A percentile compares a stretch with the other conserved stretches of the same genome.
Conservation (phyloP, 2,329 filamentous ascomycete genomes). For the Aspergillus fischeri region DNA sequence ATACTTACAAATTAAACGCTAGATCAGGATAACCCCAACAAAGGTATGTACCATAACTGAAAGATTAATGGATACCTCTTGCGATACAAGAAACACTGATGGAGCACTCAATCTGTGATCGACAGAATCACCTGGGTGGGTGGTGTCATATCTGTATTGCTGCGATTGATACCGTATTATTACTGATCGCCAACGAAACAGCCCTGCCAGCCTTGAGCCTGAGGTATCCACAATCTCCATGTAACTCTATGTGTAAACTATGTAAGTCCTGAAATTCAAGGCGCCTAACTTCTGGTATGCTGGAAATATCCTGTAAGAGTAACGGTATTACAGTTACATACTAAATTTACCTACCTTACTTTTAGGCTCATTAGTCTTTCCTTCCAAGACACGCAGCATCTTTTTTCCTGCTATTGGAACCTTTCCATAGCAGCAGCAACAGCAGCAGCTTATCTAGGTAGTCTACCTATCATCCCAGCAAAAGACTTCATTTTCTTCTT, state of each 20-base stretch:
- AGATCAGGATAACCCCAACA: not conserved
- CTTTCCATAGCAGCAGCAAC: not conserved
- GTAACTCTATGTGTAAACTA: not conserved
- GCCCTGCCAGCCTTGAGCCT: not conserved
- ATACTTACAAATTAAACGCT: not conserved
- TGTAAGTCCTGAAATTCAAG: not conserved
- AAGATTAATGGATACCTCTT: constrained; percentile 19
- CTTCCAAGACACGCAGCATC: constrained; percentile 19
- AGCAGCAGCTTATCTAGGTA: not conserved
- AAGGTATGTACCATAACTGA: not conserved
- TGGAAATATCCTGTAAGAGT: not conserved
- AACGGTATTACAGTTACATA: not conserved
- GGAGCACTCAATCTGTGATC: constrained; percentile 6
- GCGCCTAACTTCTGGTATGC: not conserved
- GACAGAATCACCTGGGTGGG: constrained; percentile 3
- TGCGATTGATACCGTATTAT: not conserved
- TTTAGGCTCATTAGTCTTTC: not conserved
- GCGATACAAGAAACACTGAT: not conserved
- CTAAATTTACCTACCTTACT: not conserved
- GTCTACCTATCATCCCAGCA: constrained; percentile 14
- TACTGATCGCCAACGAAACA: not conserved
- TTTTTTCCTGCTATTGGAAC: constrained; percentile 17
- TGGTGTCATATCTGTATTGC: not conserved
- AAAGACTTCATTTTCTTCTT: constrained; percentile 14
- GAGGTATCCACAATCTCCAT: not conserved